A percentile compares a stretch with the other conserved stretches of the same genome.
phyloP scores from a whole-genome alignment of 1,284 basidiomycete species.

The Ustilago curta region DNA sequence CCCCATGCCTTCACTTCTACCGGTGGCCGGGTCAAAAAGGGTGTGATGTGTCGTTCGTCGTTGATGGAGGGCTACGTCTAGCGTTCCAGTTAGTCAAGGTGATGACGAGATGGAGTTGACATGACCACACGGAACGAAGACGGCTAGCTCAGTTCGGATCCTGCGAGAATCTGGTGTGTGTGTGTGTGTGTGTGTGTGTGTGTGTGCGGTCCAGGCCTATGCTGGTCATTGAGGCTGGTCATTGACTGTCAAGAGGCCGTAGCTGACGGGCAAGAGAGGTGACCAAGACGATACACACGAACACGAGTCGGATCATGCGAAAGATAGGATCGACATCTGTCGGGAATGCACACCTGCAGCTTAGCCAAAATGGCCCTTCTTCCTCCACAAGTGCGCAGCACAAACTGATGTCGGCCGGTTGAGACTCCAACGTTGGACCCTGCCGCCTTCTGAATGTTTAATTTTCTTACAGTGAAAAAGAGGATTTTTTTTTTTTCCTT shows the following conservation, averaged over 20 bases:
- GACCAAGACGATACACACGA: conserved; percentile 1
- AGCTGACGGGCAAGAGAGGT: neutral
- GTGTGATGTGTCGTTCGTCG: neutral
- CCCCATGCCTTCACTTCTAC: no score
- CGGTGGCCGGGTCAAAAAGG: no score
- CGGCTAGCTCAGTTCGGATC: neutral
- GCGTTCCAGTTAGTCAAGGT: neutral
- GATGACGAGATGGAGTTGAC: neutral
- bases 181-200: neutral
- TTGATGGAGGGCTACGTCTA: neutral
- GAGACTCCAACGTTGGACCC: conserved; percentile 19
- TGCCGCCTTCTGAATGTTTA: neutral
- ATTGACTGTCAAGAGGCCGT: neutral
- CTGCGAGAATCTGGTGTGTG: neutral
- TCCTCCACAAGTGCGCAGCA: conserved; percentile 23
- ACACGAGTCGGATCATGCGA: conserved; percentile 5
- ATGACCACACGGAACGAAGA: no score
- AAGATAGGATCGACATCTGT: neutral
- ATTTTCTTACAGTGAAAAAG: conserved; percentile 7
- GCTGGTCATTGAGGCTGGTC: no score
- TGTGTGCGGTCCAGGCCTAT: no score
- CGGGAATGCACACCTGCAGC: neutral
- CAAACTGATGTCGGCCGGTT: conserved; percentile 28
- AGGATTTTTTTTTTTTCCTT: conserved; percentile 24
- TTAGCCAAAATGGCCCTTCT: neutral